A percentile compares a stretch with the other conserved stretches of the same genome.
These are phyloP conservation scores for Magnusiomyces suaveolens DNA, from an alignment of 1,139 yeast species.

Conservation along the genomic window DNA sequence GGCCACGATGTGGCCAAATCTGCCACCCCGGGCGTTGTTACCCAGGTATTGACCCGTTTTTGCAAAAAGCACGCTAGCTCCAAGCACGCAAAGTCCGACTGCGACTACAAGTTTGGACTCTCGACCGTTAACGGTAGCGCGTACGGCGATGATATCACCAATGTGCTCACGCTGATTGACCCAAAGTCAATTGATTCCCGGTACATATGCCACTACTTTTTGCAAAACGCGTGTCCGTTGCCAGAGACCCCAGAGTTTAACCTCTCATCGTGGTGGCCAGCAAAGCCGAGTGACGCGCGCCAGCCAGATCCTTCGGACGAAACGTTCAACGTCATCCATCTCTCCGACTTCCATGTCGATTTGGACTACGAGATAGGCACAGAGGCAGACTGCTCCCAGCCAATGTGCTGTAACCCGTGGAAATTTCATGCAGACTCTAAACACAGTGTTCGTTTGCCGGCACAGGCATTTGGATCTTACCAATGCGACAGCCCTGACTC, in stretches of 20 bases:
- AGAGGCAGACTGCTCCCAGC: constrained; percentile 47
- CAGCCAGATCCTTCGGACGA: constrained; percentile 33
- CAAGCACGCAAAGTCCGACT: constrained; percentile 17
- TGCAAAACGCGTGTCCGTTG: constrained; percentile 32
- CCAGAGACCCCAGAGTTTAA: constrained; percentile 38
- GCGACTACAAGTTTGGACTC: constrained; percentile 30
- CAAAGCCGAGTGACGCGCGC: constrained; percentile 31
- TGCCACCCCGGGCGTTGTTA: constrained; percentile 36
- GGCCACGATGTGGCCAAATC: constrained; percentile 35
- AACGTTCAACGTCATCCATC: constrained; percentile 49
- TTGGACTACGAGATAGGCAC: constrained; percentile 47
- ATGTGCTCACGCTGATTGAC: constrained; percentile 37
- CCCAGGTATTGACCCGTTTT: constrained; percentile 37
- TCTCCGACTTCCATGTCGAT: constrained; percentile 53
- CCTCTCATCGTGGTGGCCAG: constrained; percentile 37
- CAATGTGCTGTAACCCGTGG: constrained; percentile 41
- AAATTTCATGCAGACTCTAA: constrained; percentile 29
- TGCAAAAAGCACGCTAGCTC: constrained; percentile 30
- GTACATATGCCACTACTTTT: constrained; percentile 41
- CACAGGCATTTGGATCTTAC: constrained; percentile 49
- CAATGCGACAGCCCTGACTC: constrained; percentile 53
- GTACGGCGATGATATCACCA: constrained; percentile 39
- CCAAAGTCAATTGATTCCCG: constrained; percentile 39
- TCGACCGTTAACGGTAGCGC: constrained; percentile 29
- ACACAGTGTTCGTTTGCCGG: constrained; percentile 41